phyloP scores from a whole-genome alignment of 1,139 yeast genomes.

The Geotrichum fermentans region DNA sequence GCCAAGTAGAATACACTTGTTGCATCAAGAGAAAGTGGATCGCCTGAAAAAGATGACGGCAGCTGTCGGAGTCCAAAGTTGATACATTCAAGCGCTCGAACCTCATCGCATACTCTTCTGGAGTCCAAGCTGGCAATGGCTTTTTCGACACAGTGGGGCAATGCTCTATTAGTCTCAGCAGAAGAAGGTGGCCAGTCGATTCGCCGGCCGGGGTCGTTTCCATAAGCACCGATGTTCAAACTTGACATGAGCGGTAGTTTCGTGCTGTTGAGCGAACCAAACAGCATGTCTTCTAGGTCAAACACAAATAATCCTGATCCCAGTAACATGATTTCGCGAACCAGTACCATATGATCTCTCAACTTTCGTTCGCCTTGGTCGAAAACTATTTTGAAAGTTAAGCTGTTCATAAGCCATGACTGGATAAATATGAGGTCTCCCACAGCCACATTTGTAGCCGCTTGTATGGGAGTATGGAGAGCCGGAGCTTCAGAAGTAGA shows the following conservation, averaged over 20 bases:
- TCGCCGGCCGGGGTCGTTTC: conserved; percentile 3
- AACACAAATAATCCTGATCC: conserved; percentile 18
- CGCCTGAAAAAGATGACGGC: neutral
- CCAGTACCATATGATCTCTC: conserved; percentile 16
- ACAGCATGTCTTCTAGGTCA: conserved; percentile 17
- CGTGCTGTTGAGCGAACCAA: conserved; percentile 12
- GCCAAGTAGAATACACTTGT: conserved; percentile 9
- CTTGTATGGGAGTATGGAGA: conserved; percentile 9
- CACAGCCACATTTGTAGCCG: conserved; percentile 7
- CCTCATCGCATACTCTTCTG: neutral
- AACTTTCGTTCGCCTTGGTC: conserved; percentile 5
- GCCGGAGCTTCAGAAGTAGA: neutral
- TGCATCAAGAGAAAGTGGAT: conserved; percentile 4
- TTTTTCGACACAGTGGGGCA: conserved; percentile 16
- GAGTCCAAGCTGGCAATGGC: conserved; percentile 5
- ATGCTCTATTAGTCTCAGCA: conserved; percentile 8
- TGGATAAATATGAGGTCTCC: conserved; percentile 10
- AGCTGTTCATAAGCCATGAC: conserved; percentile 12
- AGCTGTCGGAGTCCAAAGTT: conserved; percentile 6
- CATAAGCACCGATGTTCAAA: conserved; percentile 7
- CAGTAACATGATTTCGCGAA: conserved; percentile 16
- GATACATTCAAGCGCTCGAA: conserved; percentile 6
- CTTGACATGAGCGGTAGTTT: conserved; percentile 2
- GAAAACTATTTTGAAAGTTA: conserved; percentile 16
- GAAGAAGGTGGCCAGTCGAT: conserved; percentile 19